A percentile compares a stretch with the other conserved stretches of the same genome.
phyloP scores from a whole-genome alignment of 2,329 filamentous ascomycete species.

The Fusarium ramigenum region DNA sequence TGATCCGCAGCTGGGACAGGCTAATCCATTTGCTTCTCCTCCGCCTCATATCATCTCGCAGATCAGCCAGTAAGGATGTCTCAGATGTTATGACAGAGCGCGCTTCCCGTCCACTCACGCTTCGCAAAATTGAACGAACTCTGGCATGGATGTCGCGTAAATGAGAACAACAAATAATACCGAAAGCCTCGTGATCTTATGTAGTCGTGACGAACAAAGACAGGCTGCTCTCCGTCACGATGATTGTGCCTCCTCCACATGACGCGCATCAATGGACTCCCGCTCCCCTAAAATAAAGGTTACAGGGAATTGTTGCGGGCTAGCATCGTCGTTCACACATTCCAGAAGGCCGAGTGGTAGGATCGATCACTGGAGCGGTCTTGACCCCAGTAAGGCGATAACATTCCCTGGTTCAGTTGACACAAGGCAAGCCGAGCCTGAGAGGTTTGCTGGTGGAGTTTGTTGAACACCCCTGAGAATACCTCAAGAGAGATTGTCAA shows the following conservation, averaged over 20 bases:
- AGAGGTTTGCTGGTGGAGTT: conserved; percentile 20
- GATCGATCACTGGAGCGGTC: conserved; percentile 27
- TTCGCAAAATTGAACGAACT: conserved; percentile 7
- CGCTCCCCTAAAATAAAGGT: conserved; percentile 32
- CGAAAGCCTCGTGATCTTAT: not conserved
- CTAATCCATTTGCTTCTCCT: not conserved
- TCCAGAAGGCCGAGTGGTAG: conserved; percentile 37
- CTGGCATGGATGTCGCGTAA: conserved; percentile 2
- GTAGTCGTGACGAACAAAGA: not conserved
- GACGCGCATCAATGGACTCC: conserved; percentile 8
- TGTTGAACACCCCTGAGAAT: conserved; percentile 19
- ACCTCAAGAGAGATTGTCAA: conserved; percentile 15
- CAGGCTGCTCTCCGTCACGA: not conserved
- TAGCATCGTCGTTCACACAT: conserved; percentile 32
- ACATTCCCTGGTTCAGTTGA: not conserved
- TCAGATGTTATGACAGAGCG: conserved; percentile 27
- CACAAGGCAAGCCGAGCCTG: conserved; percentile 11
- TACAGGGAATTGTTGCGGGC: conserved; percentile 15
- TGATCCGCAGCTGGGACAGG: conserved; percentile 24
- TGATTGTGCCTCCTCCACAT: conserved; percentile 4
- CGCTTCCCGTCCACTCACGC: not conserved
- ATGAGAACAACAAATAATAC: not conserved
- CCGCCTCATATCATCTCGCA: conserved; percentile 18
- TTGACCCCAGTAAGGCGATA: conserved; percentile 20
- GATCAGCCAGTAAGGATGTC: conserved; percentile 32